A percentile compares a stretch with the other conserved stretches of the same genome.
Conservation (phyloP, 2,329 filamentous ascomycete species). For the Penicillium corylophilum region DNA sequence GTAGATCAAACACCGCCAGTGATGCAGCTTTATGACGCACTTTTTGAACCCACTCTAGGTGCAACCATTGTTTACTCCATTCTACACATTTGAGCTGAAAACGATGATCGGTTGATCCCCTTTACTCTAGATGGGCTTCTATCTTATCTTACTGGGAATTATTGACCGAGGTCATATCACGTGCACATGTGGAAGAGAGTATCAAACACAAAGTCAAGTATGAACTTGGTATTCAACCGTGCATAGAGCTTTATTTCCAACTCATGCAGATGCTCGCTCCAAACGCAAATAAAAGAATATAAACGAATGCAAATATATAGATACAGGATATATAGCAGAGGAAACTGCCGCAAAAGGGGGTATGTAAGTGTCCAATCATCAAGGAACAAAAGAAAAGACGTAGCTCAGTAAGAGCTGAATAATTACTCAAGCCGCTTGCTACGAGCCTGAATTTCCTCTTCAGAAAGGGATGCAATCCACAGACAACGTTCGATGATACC, state of each 20-base stretch:
- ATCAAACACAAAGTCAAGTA: background rate
- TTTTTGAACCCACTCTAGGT: slow-evolving; percentile 5
- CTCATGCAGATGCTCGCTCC: slow-evolving; percentile 20
- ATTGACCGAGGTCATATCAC: background rate
- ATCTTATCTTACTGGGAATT: background rate
- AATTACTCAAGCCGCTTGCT: slow-evolving; percentile 46
- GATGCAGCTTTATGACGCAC: slow-evolving; percentile 21
- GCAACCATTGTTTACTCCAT: slow-evolving; percentile 2
- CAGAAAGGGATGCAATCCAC: slow-evolving; percentile 62
- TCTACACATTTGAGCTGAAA: background rate
- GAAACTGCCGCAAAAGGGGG: slow-evolving; percentile 14
- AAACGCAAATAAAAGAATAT: slow-evolving; percentile 19
- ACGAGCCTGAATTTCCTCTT: slow-evolving; percentile 54
- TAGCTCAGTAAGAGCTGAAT: background rate
- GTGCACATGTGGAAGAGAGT: background rate
- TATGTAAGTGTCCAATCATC: slow-evolving; percentile 22
- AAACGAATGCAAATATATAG: slow-evolving; percentile 16
- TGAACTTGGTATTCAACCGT: slow-evolving; percentile 4
- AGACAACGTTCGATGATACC: slow-evolving; percentile 62
- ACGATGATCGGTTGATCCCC: background rate
- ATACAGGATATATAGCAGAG: slow-evolving; percentile 15
- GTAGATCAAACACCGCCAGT: slow-evolving; percentile 19
- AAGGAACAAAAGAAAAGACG: slow-evolving; percentile 11
- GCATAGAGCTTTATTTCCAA: slow-evolving; percentile 14
- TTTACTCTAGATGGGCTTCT: background rate